Evolutionary conservation across 2,329 filamentous ascomycete genomes (phyloP), one percentile per base, ranked within the genome.

Genomic region (Tolypocladium album): DNA sequence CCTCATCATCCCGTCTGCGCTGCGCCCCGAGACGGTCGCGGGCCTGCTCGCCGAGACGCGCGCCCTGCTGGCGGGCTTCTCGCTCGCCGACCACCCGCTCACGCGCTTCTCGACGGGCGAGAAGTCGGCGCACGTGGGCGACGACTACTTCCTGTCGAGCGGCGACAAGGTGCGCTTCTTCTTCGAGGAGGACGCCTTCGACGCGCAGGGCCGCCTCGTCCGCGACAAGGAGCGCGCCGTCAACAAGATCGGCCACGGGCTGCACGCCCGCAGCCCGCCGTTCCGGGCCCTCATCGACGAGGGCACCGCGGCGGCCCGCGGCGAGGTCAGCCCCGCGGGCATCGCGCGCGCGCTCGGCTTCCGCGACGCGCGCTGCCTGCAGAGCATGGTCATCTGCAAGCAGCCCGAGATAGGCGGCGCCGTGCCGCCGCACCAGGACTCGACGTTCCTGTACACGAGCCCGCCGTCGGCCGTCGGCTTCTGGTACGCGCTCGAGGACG

Each of bases 311-410:
- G 64, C 67, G 4, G 67, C 66, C 3, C 62, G 64, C 13, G 72
- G 69, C 1, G 69, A 68, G 31, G 70, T 73, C 43, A 74, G 72
- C n/a, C 82, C 82, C 0, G 79, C 78, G 0, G 83, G 80, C 6
- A 85, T 96, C 17, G 91, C 92, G 1, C 77, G 78, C 53, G 81
- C 82, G 11, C 79, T 96, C 13, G 88, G 88, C 2, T 96, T 92
- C 76, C 68, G 66, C 5, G 90, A 96, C 72, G 90, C 92, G 2
- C 79, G 88, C 24, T 84, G 82, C 61, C 79, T 99, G 58, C 94
- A 99, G 79, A 94, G 89, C 72, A 99, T 99, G 94, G 82, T 97
- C 36, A 97, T 99, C 67, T 97, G 92, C 83, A 99, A 99, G 75
- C 93, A 97, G 76, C 92, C 94, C 27, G 90, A 95, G 75, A 97